A percentile compares a stretch with the other conserved stretches of the same genome.
Evolutionary conservation across 148 eudicot species (phyloP).

Genomic region (Bassia scoparia): DNA sequence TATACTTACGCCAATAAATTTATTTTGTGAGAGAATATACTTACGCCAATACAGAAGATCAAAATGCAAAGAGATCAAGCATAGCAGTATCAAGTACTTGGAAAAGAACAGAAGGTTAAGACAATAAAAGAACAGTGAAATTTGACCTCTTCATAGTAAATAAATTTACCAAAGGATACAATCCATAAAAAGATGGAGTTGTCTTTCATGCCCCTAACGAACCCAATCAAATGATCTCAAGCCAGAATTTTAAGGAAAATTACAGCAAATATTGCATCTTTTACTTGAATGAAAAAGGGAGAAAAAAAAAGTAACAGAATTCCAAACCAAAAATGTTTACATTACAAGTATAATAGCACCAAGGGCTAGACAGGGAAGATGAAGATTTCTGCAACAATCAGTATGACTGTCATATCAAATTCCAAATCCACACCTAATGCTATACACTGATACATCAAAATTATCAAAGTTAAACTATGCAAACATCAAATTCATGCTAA

Average conservation of each 20-base stretch:
- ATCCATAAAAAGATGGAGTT: constrained; percentile 82
- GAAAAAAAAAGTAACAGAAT: background rate
- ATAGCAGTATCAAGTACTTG: constrained; percentile 76
- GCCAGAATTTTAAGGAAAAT: constrained; percentile 8
- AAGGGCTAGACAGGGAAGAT: constrained; percentile 79
- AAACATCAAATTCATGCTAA: background rate
- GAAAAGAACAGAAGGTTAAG: constrained; percentile 27
- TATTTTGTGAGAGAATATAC: constrained; percentile 29
- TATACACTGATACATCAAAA: constrained; percentile 50
- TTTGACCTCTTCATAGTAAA: background rate
- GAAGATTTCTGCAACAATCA: constrained; percentile 81
- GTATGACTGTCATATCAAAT: constrained; percentile 85
- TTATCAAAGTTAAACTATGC: background rate
- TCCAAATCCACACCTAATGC: constrained; percentile 82
- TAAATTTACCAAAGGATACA: constrained; percentile 60
- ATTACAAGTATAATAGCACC: constrained; percentile 76
- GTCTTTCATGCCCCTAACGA: constrained; percentile 85
- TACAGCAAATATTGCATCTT: background rate
- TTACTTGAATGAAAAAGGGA: background rate
- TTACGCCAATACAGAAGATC: constrained; percentile 93
- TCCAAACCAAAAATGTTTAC: constrained; percentile 42
- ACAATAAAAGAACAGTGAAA: constrained; percentile 6
- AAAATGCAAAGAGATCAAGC: constrained; percentile 63
- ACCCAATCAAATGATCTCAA: constrained; percentile 77
- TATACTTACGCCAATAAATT: too few species aligned